Evolutionary conservation across 768 basidiomycete species (phyloP), one percentile per base, ranked within the genome.

Genomic region (Stropharia rugosoannulata): DNA sequence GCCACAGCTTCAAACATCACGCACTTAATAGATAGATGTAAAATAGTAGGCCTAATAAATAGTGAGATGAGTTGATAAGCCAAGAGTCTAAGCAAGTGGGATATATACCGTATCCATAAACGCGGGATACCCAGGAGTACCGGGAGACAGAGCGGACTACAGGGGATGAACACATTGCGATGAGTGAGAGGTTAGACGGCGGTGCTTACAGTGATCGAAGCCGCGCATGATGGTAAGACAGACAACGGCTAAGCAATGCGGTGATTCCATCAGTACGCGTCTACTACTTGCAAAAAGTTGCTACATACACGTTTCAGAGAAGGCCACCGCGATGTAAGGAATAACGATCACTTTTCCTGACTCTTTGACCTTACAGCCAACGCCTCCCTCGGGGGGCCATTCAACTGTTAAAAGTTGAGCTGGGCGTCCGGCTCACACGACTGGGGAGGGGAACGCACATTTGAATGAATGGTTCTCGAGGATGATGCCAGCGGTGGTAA

Each of bases 401-500:
- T 16, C 51, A 42, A 52, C 51, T 52, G 51, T 15, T 8, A n/a
- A 25, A 12, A 3, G 25, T 22, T 22, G 22, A 22, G 22, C 22
- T 22, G 4, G 22, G 22, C 1, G 22, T 22, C 4, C 22, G 22
- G 22, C 22, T 22, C 22, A 22, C 12, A 10, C 18, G 38, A 5
- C 7, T 35, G 3, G 10, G 25, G 16, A 19, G 16, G 8, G 36
- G 11, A 25, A 41, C 51, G 22, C 44, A 52, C 51, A 52, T 44
- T 35, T 10, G 13, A 52, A 52, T 15, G 51, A 45, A 10, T 16
- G 51, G 42, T 35, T 40, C 51, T 52, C 51, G 27, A 52, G n/a
- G 12, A 52, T 35, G 15, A 52, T 29, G 8, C 41, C 42, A 35
- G 39, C 42, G 22, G 44, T 43, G 12, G 8, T 32, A 9, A 42